Evolutionary conservation across 768 basidiomycete species (phyloP).

Genomic region (Suillus subluteus): DNA sequence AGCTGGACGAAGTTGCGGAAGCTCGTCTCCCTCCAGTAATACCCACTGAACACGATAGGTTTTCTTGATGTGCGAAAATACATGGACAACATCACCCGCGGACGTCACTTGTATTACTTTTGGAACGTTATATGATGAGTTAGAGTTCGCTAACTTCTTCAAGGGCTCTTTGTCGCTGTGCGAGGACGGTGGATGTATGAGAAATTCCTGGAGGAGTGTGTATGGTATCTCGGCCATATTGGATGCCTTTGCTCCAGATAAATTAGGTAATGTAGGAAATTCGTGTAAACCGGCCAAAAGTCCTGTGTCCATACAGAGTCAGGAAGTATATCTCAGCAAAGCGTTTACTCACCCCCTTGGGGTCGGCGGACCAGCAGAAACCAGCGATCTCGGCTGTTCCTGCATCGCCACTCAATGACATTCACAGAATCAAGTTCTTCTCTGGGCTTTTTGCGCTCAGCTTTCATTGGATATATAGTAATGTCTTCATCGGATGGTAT

Average conservation of each 20-base stretch:
- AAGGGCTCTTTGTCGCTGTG: conserved; percentile 8
- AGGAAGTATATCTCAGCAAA: conserved; percentile 9
- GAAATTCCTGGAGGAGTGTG: conserved; percentile 42
- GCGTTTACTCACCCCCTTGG: conserved; percentile 61
- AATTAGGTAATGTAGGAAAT: conserved; percentile 71
- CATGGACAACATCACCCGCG: conserved; percentile 71
- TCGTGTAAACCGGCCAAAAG: conserved; percentile 90
- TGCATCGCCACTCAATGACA: conserved; percentile 76
- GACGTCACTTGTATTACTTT: conserved; percentile 47
- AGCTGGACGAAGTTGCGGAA: conserved; percentile 31
- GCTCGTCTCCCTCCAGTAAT: conserved; percentile 51
- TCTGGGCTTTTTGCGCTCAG: conserved; percentile 77
- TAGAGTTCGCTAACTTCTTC: background rate
- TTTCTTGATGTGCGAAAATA: conserved; percentile 91
- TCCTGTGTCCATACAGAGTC: conserved; percentile 47
- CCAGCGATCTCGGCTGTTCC: conserved; percentile 46
- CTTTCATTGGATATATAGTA: conserved; percentile 87
- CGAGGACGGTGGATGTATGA: conserved; percentile 36
- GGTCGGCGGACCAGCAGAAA: conserved; percentile 84
- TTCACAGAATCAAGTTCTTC: conserved; percentile 86
- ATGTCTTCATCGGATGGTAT: conserved; percentile 44
- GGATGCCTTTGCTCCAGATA: conserved; percentile 42
- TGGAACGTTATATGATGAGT: background rate
- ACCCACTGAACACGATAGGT: conserved; percentile 82
- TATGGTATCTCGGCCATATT: conserved; percentile 37